A percentile compares a stretch with the other conserved stretches of the same genome.
phyloP scores from a whole-genome alignment of 208 protist genomes.

The Kentomonas sorsogonicus region DNA sequence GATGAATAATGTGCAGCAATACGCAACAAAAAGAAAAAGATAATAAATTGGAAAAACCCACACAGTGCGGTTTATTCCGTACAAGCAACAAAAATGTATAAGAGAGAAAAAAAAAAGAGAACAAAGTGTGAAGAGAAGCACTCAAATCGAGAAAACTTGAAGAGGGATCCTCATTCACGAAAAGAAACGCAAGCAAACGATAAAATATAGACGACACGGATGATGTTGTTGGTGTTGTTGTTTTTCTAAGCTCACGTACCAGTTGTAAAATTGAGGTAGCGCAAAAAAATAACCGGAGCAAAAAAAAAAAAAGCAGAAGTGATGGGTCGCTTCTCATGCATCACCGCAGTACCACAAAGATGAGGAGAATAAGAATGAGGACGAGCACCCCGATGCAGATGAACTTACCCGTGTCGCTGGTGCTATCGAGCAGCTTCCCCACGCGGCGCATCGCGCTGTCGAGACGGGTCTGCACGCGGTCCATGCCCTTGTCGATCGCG shows the following conservation, averaged over 20 bases:
- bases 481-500: constrained; percentile 75
- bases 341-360: constrained; percentile 54
- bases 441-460: constrained; percentile 70
- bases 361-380: constrained; percentile 58
- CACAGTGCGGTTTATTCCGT: constrained; percentile 8
- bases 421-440: constrained; percentile 63
- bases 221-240: constrained; percentile 2
- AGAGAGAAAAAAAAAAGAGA: not conserved
- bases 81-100: not conserved
- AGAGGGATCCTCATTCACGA: not conserved
- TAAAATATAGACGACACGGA: not conserved
- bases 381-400: constrained; percentile 75
- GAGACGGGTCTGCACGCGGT: constrained; percentile 57
- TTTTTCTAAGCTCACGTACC: constrained; percentile 4
- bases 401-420: constrained; percentile 73
- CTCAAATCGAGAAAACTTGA: no score
- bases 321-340: no score
- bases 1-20: no score
- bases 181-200: not conserved
- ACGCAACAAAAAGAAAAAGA: not conserved
- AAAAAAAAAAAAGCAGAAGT: no score
- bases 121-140: no score
- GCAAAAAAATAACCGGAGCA: not conserved
- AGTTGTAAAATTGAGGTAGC: not conserved
- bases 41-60: constrained; percentile 1